A percentile compares a stretch with the other conserved stretches of the same genome.
Conservation (phyloP, 2,329 filamentous ascomycete species). For the Colletotrichum navitas region DNA sequence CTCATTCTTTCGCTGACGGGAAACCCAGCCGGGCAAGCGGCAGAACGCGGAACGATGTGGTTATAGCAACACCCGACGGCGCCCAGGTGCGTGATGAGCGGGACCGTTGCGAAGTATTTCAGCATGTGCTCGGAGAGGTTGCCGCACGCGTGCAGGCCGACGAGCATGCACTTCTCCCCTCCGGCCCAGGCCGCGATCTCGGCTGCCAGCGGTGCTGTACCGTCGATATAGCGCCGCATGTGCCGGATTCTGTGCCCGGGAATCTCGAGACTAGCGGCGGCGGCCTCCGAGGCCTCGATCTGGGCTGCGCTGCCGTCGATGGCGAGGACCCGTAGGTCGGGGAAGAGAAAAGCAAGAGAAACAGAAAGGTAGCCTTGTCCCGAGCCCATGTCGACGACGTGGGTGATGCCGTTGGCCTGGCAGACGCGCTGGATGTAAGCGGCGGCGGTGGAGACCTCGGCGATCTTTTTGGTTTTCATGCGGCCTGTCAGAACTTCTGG, state of each 20-base stretch:
- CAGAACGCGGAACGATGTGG: slow-evolving; percentile 50
- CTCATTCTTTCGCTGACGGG: slow-evolving; percentile 53
- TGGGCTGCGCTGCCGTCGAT: slow-evolving; percentile 51
- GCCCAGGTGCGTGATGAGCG: slow-evolving; percentile 45
- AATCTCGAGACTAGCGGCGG: slow-evolving; percentile 45
- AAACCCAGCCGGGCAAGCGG: slow-evolving; percentile 53
- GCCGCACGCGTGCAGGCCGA: slow-evolving; percentile 51
- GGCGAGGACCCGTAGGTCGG: slow-evolving; percentile 46
- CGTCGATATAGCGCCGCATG: slow-evolving; percentile 48
- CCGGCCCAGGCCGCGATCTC: slow-evolving; percentile 48
- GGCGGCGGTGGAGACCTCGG: slow-evolving; percentile 48
- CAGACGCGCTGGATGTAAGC: slow-evolving; percentile 47
- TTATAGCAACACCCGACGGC: slow-evolving; percentile 53
- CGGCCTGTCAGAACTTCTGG: slow-evolving; percentile 44
- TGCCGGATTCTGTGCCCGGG: slow-evolving; percentile 44
- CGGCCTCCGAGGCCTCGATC: slow-evolving; percentile 46
- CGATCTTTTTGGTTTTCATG: slow-evolving; percentile 51
- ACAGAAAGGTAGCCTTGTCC: slow-evolving; percentile 50
- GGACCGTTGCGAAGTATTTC: slow-evolving; percentile 46
- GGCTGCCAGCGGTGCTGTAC: slow-evolving; percentile 42
- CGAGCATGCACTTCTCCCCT: slow-evolving; percentile 48
- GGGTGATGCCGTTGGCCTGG: slow-evolving; percentile 44
- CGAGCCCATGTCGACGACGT: slow-evolving; percentile 44
- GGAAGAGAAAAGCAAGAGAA: slow-evolving; percentile 48
- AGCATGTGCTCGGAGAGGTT: slow-evolving; percentile 52